These are phyloP conservation scores for Medicago ruthenica DNA, from an alignment of 306 rosid genomes.

Conservation along the genomic window DNA sequence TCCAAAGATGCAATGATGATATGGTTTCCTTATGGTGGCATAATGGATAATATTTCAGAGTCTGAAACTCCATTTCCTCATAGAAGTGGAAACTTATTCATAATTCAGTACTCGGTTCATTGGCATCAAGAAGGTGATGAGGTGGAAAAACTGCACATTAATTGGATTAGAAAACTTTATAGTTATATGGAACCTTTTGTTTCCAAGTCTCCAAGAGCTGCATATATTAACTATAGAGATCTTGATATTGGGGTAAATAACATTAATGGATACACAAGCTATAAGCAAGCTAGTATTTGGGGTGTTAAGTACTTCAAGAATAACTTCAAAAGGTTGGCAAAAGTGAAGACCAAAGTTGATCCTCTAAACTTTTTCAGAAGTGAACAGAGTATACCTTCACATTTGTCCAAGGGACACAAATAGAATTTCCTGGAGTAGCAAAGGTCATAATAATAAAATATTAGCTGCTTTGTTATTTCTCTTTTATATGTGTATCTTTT, in stretches of 20 bases:
- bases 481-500: background rate
- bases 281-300: constrained; percentile 39
- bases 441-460: background rate
- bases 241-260: constrained; percentile 18
- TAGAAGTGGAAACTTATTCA: constrained; percentile 39
- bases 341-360: constrained; percentile 38
- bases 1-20: background rate
- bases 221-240: background rate
- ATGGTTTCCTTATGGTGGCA: constrained; percentile 46
- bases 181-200: background rate
- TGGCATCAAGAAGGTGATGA: constrained; percentile 43
- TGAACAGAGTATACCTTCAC: constrained; percentile 14
- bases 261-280: constrained; percentile 33
- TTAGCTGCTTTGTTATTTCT: background rate
- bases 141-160: constrained; percentile 10
- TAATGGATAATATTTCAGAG: constrained; percentile 46
- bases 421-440: background rate
- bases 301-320: constrained; percentile 37
- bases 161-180: constrained; percentile 39
- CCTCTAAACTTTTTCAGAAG: constrained; percentile 23
- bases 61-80: constrained; percentile 50
- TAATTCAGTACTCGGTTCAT: constrained; percentile 22
- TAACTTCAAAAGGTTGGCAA: constrained; percentile 36
- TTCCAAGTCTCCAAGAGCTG: background rate
- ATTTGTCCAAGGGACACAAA: background rate